A percentile compares a stretch with the other conserved stretches of the same genome.
Conservation (phyloP, 1,139 yeast genomes). For the Pichia sp. region DNA sequence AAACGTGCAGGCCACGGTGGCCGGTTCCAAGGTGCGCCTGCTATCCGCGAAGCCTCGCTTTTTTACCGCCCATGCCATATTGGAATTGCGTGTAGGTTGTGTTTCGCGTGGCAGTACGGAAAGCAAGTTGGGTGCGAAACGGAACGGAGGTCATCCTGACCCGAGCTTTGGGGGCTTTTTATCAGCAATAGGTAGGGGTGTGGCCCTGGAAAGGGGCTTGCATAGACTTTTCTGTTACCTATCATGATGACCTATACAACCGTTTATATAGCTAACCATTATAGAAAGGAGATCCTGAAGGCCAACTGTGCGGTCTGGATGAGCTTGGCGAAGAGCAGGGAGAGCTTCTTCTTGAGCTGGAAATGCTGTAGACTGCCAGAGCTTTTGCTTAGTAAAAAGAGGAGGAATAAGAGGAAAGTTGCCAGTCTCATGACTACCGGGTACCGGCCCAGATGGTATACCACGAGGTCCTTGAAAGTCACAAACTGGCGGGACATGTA, state of each 20-base stretch:
- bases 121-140: no score
- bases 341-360: neutral
- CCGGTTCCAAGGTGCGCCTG: no score
- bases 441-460: neutral
- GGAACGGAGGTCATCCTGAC: no score
- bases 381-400: neutral
- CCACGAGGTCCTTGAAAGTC: neutral
- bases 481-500: neutral
- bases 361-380: neutral
- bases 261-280: neutral
- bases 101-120: no score
- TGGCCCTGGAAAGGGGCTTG: no score
- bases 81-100: no score
- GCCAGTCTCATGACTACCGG: neutral
- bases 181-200: no score
- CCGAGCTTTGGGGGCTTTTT: neutral
- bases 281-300: conserved; percentile 1
- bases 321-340: neutral
- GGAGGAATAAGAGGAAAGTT: neutral
- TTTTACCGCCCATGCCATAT: no score
- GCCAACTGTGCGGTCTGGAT: conserved; percentile 2
- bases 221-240: no score
- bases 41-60: no score
- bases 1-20: no score
- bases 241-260: conserved; percentile 3